Evolutionary conservation across 75 land plant genomes (phyloP), one percentile per base, ranked within the genome.

Genomic region (Pinus albicaulis): DNA sequence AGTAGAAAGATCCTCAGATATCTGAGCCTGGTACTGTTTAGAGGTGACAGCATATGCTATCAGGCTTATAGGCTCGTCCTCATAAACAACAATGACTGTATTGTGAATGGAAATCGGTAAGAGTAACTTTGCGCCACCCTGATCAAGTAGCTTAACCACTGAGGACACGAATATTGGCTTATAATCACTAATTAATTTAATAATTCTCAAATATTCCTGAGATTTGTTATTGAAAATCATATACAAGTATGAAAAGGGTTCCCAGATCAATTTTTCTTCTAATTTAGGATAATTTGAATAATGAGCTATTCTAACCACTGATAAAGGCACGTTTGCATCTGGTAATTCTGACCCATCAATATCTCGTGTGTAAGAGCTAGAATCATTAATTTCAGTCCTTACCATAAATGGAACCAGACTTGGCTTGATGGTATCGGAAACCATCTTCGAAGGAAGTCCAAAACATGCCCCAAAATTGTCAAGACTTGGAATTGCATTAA

Each of bases 21-120:
- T 64, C 16, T 41, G 52, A 28, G 72, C 55, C 28, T 31, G 38
- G 57, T 87, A 77, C 24, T 78, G 80, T 62, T 82, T 75, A 36
- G 82, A 36, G 28, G 88, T 77, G 57, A 91, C 31, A 22, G 91
- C 93, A 82, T 82, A 88, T 24, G 93, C 81, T 56, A 91, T 88
- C 55, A 91, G 76, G 77, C 93, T 91, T 61, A 90, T 83, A 26
- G 86, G 74, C 57, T 88, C 90, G 69, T 85, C 91, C 59, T 86
- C 89, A 82, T 78, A 82, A 24, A 82, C 86, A 72, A 88, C 85
- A 55, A 89, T 80, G 13, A 91, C 77, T 78, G 76, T 83, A 69
- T 88, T 86, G 55, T 89, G 81, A 53, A 76, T 69, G 44, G 87
- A 90, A 68, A 85, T 64, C 26, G 91, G 89, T 66, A 92, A 81